Evolutionary conservation across 2,329 filamentous ascomycete species (phyloP).

Genomic region (Fusarium chuoi): DNA sequence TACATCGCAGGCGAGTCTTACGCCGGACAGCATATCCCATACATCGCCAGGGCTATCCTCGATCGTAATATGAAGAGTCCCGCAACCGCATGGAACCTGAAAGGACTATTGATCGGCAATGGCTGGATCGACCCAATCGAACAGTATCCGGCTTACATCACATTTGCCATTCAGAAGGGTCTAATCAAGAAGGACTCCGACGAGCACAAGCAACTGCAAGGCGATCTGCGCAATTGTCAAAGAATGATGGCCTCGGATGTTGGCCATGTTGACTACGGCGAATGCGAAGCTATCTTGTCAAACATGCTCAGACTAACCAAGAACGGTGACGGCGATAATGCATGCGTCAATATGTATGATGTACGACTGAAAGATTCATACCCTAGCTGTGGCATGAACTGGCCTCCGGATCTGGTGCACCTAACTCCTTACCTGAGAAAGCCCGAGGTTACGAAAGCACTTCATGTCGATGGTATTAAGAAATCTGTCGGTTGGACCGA

Average conservation of each 20-base stretch:
- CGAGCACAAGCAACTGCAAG: conserved; percentile 72
- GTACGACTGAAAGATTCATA: conserved; percentile 83
- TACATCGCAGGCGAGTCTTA: conserved; percentile 97
- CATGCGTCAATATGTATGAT: conserved; percentile 97
- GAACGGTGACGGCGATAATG: conserved; percentile 60
- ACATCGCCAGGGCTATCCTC: conserved; percentile 91
- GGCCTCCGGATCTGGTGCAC: conserved; percentile 85
- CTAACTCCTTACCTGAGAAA: conserved; percentile 88
- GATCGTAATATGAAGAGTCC: conserved; percentile 79
- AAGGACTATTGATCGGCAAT: conserved; percentile 92
- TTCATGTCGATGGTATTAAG: conserved; percentile 82
- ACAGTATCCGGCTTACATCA: conserved; percentile 89
- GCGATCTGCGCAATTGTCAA: conserved; percentile 75
- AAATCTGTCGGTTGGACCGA: conserved; percentile 89
- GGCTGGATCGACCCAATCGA: conserved; percentile 94
- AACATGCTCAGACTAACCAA: conserved; percentile 76
- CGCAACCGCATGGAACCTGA: conserved; percentile 74
- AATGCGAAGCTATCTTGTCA: conserved; percentile 82
- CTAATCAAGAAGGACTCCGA: conserved; percentile 76
- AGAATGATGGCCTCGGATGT: conserved; percentile 63
- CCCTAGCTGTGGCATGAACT: conserved; percentile 95
- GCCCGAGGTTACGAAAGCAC: conserved; percentile 78
- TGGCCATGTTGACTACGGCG: conserved; percentile 69
- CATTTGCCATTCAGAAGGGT: conserved; percentile 80
- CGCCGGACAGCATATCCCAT: conserved; percentile 95